Evolutionary conservation across 495 filamentous ascomycete species (phyloP).

Genomic region (Ascobolus immersus): DNA sequence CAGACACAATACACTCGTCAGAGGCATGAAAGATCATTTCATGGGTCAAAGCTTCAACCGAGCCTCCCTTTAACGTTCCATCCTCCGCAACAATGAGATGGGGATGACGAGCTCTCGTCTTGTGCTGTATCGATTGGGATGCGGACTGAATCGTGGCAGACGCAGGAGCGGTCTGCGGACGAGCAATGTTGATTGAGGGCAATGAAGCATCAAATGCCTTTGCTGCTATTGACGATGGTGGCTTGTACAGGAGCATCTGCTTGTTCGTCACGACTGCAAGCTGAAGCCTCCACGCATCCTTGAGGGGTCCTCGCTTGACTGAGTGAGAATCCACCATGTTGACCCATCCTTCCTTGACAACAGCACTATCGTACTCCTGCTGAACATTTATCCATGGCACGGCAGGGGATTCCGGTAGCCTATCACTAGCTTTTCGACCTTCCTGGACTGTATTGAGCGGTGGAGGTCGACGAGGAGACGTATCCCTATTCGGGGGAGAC

Average conservation of each 20-base stretch:
- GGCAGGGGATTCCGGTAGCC: constrained; percentile 10
- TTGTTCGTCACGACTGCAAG: constrained; percentile 14
- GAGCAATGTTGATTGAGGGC: constrained; percentile 7
- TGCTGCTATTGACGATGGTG: constrained; percentile 13
- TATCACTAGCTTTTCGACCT: constrained; percentile 8
- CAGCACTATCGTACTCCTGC: constrained; percentile 10
- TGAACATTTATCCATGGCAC: constrained; percentile 16
- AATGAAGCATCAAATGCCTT: constrained; percentile 12
- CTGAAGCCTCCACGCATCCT: constrained; percentile 15
- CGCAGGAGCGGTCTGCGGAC: constrained; percentile 16
- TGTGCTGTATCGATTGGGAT: constrained; percentile 13
- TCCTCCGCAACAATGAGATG: constrained; percentile 12
- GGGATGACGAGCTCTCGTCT: constrained; percentile 13
- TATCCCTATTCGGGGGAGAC: constrained; percentile 15
- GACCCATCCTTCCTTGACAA: constrained; percentile 15
- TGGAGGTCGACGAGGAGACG: constrained; percentile 7
- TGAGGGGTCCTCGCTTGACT: constrained; percentile 11
- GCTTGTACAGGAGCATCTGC: constrained; percentile 13
- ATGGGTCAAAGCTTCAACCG: constrained; percentile 16
- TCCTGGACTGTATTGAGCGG: constrained; percentile 12
- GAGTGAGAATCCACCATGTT: constrained; percentile 16
- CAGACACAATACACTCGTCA: constrained; percentile 12
- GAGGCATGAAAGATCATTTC: constrained; percentile 16
- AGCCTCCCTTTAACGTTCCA: constrained; percentile 12
- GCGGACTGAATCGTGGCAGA: constrained; percentile 12